phyloP scores from a whole-genome alignment of 2,329 filamentous ascomycete species.

The Bipolaris zeicola region DNA sequence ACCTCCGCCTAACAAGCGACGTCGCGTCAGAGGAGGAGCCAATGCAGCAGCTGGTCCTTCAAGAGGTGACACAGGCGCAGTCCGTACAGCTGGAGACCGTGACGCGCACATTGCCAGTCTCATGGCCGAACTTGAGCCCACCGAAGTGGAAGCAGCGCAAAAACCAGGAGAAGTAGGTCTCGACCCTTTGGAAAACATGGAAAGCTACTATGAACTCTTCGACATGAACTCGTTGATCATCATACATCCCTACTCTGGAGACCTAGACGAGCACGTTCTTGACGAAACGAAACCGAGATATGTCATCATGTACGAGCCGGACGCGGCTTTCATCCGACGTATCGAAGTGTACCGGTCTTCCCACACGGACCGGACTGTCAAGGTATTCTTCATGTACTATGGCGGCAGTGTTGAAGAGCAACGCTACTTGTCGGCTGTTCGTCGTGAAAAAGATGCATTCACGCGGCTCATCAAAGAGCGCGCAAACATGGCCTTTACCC shows the following conservation, averaged over 20 bases:
- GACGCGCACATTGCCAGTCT: constrained; percentile 81
- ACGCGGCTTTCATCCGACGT: constrained; percentile 89
- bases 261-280: constrained; percentile 94
- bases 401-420: constrained; percentile 94
- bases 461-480: constrained; percentile 94
- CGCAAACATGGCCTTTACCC: constrained; percentile 86
- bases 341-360: constrained; percentile 97
- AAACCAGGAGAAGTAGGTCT: constrained; percentile 72
- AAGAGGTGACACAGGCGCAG: constrained; percentile 73
- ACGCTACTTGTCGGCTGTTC: constrained; percentile 83
- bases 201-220: constrained; percentile 88
- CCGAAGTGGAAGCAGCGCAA: constrained; percentile 73
- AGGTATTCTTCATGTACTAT: constrained; percentile 97
- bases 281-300: constrained; percentile 93
- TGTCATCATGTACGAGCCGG: constrained; percentile 98
- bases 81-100: constrained; percentile 78
- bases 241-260: constrained; percentile 91
- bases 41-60: constrained; percentile 62
- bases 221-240: constrained; percentile 89
- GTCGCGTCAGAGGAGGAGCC: constrained; percentile 81
- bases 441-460: constrained; percentile 96
- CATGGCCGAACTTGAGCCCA: constrained; percentile 82
- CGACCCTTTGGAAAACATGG: constrained; percentile 88
- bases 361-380: constrained; percentile 84
- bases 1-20: constrained; percentile 81